Base-by-base conservation (phyloP, 768 basidiomycete species). In the Mycena sanguinolenta region DNA sequence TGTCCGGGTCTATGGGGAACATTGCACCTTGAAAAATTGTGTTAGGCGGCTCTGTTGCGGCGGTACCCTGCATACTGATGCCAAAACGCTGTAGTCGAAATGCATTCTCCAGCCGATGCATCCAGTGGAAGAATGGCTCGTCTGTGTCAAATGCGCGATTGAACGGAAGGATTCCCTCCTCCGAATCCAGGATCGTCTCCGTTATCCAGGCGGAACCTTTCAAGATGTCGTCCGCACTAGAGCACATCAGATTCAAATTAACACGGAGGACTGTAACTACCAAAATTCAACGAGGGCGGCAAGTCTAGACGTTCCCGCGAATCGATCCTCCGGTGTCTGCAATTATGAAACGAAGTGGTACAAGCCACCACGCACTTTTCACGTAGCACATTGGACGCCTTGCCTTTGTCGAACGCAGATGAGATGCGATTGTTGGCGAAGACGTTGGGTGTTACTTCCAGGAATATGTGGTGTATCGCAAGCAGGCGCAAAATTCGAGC, bases 211-310 rank as follows among this genome's bases (percentile, higher is more conserved):
- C 46, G n/a, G 42, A 27, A 27, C 55, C 58, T 16, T 34, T 65
- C 28, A 53, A 55, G 6, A 34, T 54, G 30, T 58, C 58, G 54
- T 79, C 75, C 44, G 76, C 69, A 19, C 66, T 73, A 34, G 17
- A 14, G 42, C 7, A 19, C 7, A 44, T 44, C 7, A 14, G 42
- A 44, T 44, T 19, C 7, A 7, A 14, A 44, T n/a, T n/a, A 14
- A 21, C 16, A 44, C 42, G 21, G n/a, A n/a, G n/a, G n/a, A n/a
- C n/a, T 44, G 17, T 14, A 44, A 2, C 1, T 19, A 44, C 42
- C 16, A 70, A 25, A 28, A 54, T 16, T 6, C 25, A 30, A 27
- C 28, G 3, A 23, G 32, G n/a, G 39, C 42, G 42, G 42, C 21
- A 2, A 44, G 16, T 7, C 42, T 19, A 19, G 42, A 44, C 17